Evolutionary conservation across 192 early-diverging fungal species (phyloP), one percentile per base, ranked within the genome.

Genomic region (Haplosporangium gracile): DNA sequence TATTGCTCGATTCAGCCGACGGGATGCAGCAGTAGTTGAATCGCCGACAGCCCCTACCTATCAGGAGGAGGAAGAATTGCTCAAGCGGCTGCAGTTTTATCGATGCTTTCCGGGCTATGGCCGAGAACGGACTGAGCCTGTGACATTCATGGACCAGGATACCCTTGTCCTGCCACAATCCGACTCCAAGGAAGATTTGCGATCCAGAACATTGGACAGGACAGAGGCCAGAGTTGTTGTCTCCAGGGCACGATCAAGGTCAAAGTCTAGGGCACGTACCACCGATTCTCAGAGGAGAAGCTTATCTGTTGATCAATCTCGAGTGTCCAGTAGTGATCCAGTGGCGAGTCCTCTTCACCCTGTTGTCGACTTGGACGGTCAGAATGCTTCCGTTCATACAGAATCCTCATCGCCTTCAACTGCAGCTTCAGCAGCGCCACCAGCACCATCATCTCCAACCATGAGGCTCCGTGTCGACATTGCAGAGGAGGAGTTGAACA

Each of bases 51-150:
- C 13, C 0, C 38, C 8, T 13, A 60, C 40, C 32, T 47, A 18
- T 8, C 57, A n/a, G 36, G 18, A 22, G 16, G 24, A 79, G 22
- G 77, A 83, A 20, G 73, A 83, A 22, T 43, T 86, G 32, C 49
- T 81, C 11, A 22, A 49, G 6, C 72, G 40, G 70, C 60, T 86
- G 29, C 79, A 80, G 16, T 86, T 78, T 45, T 86, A 86, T 42
- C 79, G 78, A 13, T 86, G 84, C 72, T 86, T 86, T 34, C 79
- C 84, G 3, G 76, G 69, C 13, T 86, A 81, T 74, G 84, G 84
- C 22, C 71, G 68, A n/a, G 78, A 72, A 34, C 82, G 82, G 3
- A 22, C 53, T 2, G 40, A 26, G 73, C 47, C 47, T 36, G 32
- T 29, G 26, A 20, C 32, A 0, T 16, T 13, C 10, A 42, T 20